phyloP scores from a whole-genome alignment of 352 stramenopile species.

The Globisporangium orthogonon region DNA sequence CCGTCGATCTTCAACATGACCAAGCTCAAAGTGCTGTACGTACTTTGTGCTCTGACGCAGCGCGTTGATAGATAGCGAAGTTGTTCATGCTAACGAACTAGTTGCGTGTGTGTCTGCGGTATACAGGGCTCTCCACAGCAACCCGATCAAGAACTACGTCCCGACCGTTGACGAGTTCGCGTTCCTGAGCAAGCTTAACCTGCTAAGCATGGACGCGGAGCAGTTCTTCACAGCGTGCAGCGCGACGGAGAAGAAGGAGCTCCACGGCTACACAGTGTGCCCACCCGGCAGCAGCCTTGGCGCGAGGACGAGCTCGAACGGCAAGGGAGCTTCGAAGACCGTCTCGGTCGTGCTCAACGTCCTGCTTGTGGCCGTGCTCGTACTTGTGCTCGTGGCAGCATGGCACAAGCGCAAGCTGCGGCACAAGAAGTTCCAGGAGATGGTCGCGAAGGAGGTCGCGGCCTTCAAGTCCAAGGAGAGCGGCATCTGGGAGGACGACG shows the following conservation, averaged over 20 bases:
- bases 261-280: constrained; percentile 3
- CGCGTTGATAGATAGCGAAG: too few relatives aligned
- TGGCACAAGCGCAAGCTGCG: constrained; percentile 11
- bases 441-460: constrained; percentile 1
- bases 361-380: constrained; percentile 1
- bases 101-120: not conserved
- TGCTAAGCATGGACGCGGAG: constrained; percentile 2
- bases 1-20: constrained; percentile 6
- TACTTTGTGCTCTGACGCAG: too few relatives aligned
- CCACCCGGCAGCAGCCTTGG: not conserved
- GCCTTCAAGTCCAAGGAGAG: constrained; percentile 1
- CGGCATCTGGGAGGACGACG: constrained; percentile 8
- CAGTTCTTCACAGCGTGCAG: constrained; percentile 4
- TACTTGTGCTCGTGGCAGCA: constrained; percentile 5
- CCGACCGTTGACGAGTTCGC: constrained; percentile 6
- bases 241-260: not conserved
- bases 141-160: constrained; percentile 7
- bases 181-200: constrained; percentile 4
- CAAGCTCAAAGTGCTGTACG: constrained; percentile 2
- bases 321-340: too few relatives aligned
- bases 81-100: too few relatives aligned
- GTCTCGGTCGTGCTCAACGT: constrained; percentile 6
- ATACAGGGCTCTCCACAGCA: constrained; percentile 4
- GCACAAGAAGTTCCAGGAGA: not conserved
- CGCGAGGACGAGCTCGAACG: not conserved